Evolutionary conservation across 73 alveolate species (phyloP).

Genomic region (Durusdinium trenchii): DNA sequence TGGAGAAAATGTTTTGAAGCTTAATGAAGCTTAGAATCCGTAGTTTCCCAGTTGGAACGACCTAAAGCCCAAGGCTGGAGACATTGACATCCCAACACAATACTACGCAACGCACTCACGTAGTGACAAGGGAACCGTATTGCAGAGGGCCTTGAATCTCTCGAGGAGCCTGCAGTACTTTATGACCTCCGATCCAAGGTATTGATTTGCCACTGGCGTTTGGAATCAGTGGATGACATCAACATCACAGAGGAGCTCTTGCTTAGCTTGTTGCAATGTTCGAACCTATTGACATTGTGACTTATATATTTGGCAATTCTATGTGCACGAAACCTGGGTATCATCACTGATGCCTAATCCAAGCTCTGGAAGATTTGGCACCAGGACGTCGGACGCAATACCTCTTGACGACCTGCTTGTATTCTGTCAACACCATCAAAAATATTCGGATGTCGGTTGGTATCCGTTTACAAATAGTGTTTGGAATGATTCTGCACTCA

Average conservation of each 20-base stretch:
- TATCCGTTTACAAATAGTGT: too few species aligned
- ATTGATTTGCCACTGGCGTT: slow-evolving; percentile 74
- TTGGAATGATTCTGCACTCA: too few species aligned
- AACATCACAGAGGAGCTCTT: slow-evolving; percentile 43
- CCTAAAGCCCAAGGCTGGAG: not conserved
- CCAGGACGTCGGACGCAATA: too few species aligned
- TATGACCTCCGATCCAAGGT: not conserved
- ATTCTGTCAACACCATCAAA: too few species aligned
- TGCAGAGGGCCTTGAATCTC: not conserved
- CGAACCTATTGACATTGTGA: too few species aligned
- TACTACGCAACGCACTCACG: not conserved
- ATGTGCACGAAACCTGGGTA: too few species aligned
- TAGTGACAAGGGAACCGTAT: not conserved
- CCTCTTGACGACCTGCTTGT: too few species aligned
- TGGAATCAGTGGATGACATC: slow-evolving; percentile 52
- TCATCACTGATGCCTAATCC: too few species aligned
- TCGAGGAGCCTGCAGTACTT: not conserved
- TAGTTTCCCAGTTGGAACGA: not conserved
- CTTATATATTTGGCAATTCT: too few species aligned
- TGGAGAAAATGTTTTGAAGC: not conserved
- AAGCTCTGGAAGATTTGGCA: too few species aligned
- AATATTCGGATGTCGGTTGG: too few species aligned
- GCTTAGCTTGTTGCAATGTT: too few species aligned
- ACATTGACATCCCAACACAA: not conserved
- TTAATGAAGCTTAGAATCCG: not conserved